Conservation (phyloP, 1,139 yeast genomes). For the Blastobotrys buckinghamii region DNA sequence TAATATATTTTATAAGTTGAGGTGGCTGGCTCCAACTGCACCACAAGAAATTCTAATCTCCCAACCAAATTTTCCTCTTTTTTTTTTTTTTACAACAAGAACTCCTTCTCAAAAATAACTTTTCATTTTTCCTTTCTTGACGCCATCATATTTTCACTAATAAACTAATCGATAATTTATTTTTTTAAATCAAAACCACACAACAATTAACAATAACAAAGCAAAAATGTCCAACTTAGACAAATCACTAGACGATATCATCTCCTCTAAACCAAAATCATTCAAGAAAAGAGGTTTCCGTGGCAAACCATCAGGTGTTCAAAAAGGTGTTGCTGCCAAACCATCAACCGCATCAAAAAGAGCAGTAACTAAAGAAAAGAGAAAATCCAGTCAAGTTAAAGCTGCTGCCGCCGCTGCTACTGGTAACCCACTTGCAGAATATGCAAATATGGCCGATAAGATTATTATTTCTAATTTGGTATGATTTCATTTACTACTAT, state of each 20-base stretch:
- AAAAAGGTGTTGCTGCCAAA: conserved; percentile 20
- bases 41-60: no score
- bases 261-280: conserved; percentile 53
- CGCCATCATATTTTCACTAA: no score
- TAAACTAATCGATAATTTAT: not conserved
- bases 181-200: not conserved
- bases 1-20: no score
- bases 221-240: conserved; percentile 71
- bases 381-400: conserved; percentile 18
- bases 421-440: conserved; percentile 23
- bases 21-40: no score
- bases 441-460: conserved; percentile 28
- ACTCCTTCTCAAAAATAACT: no score
- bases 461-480: conserved; percentile 36
- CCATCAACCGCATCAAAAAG: conserved; percentile 18
- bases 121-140: no score
- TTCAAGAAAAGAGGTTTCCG: conserved; percentile 15
- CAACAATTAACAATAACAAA: not conserved
- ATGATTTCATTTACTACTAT: conserved; percentile 10
- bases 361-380: conserved; percentile 19
- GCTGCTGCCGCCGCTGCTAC: conserved; percentile 28
- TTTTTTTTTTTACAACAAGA: no score
- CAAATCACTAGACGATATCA: conserved; percentile 93
- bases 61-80: no score
- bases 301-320: conserved; percentile 14